Conservation (phyloP, 805 yeast genomes). For the Candida loeiensis region DNA sequence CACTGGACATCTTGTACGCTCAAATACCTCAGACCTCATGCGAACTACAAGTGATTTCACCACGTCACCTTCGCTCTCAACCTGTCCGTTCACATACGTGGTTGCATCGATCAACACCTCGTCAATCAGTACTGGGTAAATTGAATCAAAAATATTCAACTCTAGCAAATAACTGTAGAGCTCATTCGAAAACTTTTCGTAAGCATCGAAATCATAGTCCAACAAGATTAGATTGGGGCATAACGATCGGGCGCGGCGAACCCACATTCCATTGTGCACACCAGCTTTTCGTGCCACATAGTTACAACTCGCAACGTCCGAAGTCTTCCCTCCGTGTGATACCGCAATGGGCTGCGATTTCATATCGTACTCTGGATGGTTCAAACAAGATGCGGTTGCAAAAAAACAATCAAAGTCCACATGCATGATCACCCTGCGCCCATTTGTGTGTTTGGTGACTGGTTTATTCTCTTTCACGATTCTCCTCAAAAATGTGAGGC, state of each 20-base stretch:
- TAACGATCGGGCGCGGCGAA: slow-evolving; percentile 53
- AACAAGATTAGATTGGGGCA: slow-evolving; percentile 68
- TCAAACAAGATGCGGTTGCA: slow-evolving; percentile 75
- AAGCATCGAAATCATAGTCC: slow-evolving; percentile 70
- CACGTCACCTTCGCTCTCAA: slow-evolving; percentile 8
- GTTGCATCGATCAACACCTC: slow-evolving; percentile 80
- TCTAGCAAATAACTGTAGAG: slow-evolving; percentile 60
- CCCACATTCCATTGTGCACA: slow-evolving; percentile 89
- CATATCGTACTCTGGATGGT: slow-evolving; percentile 51
- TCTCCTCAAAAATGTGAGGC: slow-evolving; percentile 52
- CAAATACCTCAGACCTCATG: slow-evolving; percentile 41
- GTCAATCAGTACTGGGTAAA: slow-evolving; percentile 86
- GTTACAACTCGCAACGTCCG: slow-evolving; percentile 92
- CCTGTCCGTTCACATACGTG: slow-evolving; percentile 15
- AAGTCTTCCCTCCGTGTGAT: slow-evolving; percentile 54
- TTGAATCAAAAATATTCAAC: slow-evolving; percentile 40
- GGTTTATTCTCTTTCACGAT: slow-evolving; percentile 32
- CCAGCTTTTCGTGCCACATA: slow-evolving; percentile 81
- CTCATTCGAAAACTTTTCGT: slow-evolving; percentile 59
- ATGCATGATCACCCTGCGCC: slow-evolving; percentile 53
- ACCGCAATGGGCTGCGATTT: slow-evolving; percentile 55
- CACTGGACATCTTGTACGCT: slow-evolving; percentile 57
- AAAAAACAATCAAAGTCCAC: slow-evolving; percentile 94
- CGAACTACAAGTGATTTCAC: slow-evolving; percentile 24
- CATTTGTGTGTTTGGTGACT: not conserved